Conservation (phyloP, 164 flowering plant genomes). For the Vitis riparia region DNA sequence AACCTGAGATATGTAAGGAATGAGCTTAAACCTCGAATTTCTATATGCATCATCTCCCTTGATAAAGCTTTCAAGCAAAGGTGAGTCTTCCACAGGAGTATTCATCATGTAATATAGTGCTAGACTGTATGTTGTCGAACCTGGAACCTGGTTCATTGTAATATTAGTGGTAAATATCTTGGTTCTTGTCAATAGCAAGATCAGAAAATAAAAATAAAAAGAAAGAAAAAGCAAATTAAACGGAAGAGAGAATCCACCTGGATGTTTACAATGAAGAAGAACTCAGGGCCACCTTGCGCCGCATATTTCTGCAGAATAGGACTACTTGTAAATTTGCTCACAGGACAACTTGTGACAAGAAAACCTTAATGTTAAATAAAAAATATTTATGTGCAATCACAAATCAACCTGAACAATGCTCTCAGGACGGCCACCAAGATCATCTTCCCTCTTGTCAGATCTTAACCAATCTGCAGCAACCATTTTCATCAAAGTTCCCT, state of each 20-base stretch:
- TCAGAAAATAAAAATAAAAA: not conserved
- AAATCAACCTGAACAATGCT: conserved; percentile 74
- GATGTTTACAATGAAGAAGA: conserved; percentile 81
- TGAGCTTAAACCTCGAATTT: conserved; percentile 92
- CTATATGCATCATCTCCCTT: conserved; percentile 85
- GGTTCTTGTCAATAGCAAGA: not conserved
- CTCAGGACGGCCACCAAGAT: conserved; percentile 75
- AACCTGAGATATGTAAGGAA: conserved; percentile 91
- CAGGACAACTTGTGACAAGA: not conserved
- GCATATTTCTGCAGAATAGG: conserved; percentile 71
- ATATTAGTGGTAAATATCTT: conserved; percentile 1
- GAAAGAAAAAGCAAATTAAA: too few relatives aligned
- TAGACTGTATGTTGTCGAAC: conserved; percentile 65
- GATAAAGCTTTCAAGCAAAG: conserved; percentile 69
- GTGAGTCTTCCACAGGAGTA: conserved; percentile 58
- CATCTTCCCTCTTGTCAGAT: conserved; percentile 83
- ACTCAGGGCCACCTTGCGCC: conserved; percentile 72
- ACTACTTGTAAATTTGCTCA: conserved; percentile 4
- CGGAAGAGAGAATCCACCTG: conserved; percentile 43
- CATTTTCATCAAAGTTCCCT: conserved; percentile 70
- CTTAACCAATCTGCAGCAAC: conserved; percentile 86
- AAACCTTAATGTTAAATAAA: not conserved
- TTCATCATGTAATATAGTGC: conserved; percentile 73
- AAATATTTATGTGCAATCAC: not conserved
- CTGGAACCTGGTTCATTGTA: conserved; percentile 66